phyloP scores from a whole-genome alignment of 2,329 filamentous ascomycete species.

The Aspergillus glaucus region DNA sequence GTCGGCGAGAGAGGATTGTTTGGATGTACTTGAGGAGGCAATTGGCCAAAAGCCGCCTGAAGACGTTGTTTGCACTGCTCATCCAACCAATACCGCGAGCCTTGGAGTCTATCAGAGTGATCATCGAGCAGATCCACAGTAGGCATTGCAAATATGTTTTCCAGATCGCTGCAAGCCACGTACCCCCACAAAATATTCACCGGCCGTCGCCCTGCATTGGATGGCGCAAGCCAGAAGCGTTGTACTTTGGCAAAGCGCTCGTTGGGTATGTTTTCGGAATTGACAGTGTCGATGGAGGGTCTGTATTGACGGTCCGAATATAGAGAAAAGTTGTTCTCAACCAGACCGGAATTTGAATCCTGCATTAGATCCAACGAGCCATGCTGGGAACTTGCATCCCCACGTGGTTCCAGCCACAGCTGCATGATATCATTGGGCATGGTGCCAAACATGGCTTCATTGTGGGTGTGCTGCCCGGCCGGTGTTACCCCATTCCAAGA shows the following conservation, averaged over 20 bases:
- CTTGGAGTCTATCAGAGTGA: constrained; percentile 19
- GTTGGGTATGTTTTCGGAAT: constrained; percentile 28
- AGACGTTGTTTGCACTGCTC: constrained; percentile 38
- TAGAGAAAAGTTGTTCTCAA: constrained; percentile 15
- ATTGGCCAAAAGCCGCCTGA: constrained; percentile 30
- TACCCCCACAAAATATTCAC: constrained; percentile 40
- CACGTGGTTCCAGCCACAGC: constrained; percentile 31
- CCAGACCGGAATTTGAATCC: constrained; percentile 18
- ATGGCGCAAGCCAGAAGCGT: constrained; percentile 36
- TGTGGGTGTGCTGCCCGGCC: constrained; percentile 15
- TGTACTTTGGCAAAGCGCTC: constrained; percentile 40
- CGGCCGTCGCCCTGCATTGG: constrained; percentile 32
- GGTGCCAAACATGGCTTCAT: constrained; percentile 18
- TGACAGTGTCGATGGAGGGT: constrained; percentile 16
- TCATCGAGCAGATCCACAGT: constrained; percentile 14
- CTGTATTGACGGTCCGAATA: constrained; percentile 19
- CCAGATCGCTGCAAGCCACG: constrained; percentile 27
- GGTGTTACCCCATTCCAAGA: constrained; percentile 24
- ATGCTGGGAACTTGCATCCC: constrained; percentile 22
- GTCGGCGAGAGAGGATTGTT: constrained; percentile 14
- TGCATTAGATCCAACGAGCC: constrained; percentile 24
- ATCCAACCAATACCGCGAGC: constrained; percentile 33
- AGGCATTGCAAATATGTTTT: constrained; percentile 35
- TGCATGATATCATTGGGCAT: constrained; percentile 29
- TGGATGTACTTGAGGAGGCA: constrained; percentile 10